A percentile compares a stretch with the other conserved stretches of the same genome.
Evolutionary conservation across 163 green algal genomes (phyloP).

Genomic region (Prototheca wickerhamii): DNA sequence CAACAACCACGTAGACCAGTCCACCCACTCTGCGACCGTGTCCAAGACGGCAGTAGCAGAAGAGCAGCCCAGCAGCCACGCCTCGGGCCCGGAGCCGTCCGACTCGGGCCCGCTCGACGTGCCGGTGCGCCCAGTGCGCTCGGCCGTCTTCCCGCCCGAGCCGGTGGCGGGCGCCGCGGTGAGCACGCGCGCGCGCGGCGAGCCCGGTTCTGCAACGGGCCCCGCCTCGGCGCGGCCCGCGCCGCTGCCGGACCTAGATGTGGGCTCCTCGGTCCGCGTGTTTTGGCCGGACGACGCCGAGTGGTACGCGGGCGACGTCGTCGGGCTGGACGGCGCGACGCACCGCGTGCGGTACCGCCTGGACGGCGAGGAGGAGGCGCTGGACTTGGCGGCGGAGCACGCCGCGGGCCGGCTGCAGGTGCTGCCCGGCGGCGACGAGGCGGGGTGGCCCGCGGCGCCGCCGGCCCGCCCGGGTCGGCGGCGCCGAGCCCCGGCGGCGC

Average conservation of each 20-base stretch:
- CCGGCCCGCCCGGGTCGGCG: neutral
- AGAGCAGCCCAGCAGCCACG: too few relatives aligned
- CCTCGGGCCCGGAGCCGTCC: too few relatives aligned
- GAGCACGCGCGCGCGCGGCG: too few relatives aligned
- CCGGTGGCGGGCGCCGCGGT: too few relatives aligned
- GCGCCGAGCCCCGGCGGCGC: neutral
- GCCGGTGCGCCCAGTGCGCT: too few relatives aligned
- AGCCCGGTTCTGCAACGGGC: too few relatives aligned
- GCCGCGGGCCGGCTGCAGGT: constrained; percentile 40
- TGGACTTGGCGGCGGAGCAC: constrained; percentile 53
- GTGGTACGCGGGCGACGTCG: constrained; percentile 57
- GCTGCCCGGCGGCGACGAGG: constrained; percentile 28
- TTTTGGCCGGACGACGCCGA: constrained; percentile 53
- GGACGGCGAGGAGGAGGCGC: constrained; percentile 53
- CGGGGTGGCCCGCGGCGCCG: constrained; percentile 28
- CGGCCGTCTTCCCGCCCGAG: too few relatives aligned
- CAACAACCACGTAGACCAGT: too few relatives aligned
- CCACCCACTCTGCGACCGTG: too few relatives aligned
- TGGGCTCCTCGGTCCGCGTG: constrained; percentile 31
- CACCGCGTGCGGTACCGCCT: constrained; percentile 57
- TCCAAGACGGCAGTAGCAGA: too few relatives aligned
- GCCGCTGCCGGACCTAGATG: neutral
- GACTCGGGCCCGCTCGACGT: too few relatives aligned
- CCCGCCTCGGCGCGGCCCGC: too few relatives aligned
- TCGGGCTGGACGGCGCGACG: constrained; percentile 25